Conservation (phyloP, 2,329 filamentous ascomycete species). For the Penicillium polonicum region DNA sequence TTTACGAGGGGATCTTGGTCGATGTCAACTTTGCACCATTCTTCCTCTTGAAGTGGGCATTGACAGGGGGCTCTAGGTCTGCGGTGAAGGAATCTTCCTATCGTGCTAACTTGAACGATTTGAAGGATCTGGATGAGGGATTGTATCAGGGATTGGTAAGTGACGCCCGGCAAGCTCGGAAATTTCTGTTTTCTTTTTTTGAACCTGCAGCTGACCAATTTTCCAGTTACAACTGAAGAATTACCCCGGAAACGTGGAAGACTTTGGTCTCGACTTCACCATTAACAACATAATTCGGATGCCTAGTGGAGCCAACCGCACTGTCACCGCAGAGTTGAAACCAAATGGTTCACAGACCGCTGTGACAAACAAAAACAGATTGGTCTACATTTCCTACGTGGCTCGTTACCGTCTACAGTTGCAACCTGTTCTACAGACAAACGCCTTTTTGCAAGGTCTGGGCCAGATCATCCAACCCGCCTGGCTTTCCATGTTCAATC, state of each 20-base stretch:
- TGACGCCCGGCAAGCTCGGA: not conserved
- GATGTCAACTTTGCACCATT: slow-evolving; percentile 93
- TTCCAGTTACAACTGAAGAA: slow-evolving; percentile 69
- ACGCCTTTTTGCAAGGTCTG: slow-evolving; percentile 82
- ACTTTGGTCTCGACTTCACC: slow-evolving; percentile 84
- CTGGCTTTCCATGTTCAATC: slow-evolving; percentile 99
- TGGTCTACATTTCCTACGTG: slow-evolving; percentile 92
- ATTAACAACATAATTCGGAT: slow-evolving; percentile 67
- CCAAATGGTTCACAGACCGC: slow-evolving; percentile 70
- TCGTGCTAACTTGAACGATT: slow-evolving; percentile 89
- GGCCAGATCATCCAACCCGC: slow-evolving; percentile 83
- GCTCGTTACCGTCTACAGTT: slow-evolving; percentile 80
- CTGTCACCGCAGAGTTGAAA: slow-evolving; percentile 72
- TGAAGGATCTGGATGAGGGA: slow-evolving; percentile 85
- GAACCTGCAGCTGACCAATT: slow-evolving; percentile 1
- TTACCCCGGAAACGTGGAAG: slow-evolving; percentile 74
- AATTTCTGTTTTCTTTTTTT: not conserved
- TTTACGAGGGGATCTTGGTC: slow-evolving; percentile 94
- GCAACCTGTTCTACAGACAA: slow-evolving; percentile 78
- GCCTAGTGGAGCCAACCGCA: slow-evolving; percentile 55
- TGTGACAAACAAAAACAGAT: slow-evolving; percentile 88
- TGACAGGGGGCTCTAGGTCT: slow-evolving; percentile 64
- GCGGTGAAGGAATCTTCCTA: slow-evolving; percentile 70
- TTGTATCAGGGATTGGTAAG: slow-evolving; percentile 80
- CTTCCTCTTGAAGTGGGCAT: slow-evolving; percentile 92